Conservation (phyloP, 2,329 filamentous ascomycete species). For the Daldinia sp. region DNA sequence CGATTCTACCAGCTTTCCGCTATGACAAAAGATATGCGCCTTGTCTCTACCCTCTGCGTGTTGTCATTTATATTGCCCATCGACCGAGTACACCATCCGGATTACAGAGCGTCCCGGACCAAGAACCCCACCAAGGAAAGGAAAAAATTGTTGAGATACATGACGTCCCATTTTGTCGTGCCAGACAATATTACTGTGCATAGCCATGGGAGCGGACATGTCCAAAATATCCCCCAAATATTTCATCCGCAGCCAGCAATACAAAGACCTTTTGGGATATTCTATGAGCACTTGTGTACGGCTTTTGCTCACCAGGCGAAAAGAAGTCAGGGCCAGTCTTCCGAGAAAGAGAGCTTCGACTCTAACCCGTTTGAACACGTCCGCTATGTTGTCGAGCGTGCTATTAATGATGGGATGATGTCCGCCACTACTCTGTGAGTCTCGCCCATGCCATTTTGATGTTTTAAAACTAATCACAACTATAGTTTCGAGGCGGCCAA, state of each 20-base stretch:
- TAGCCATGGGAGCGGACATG: background rate
- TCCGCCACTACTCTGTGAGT: conserved; percentile 42
- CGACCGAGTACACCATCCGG: conserved; percentile 29
- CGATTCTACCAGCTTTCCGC: conserved; percentile 58
- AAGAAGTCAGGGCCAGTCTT: background rate
- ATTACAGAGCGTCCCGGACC: conserved; percentile 18
- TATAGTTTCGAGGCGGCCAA: conserved; percentile 40
- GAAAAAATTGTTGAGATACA: conserved; percentile 26
- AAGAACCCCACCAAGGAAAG: conserved; percentile 13
- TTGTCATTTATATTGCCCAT: conserved; percentile 31
- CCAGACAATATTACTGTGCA: conserved; percentile 33
- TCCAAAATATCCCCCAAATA: background rate
- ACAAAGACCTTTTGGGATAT: conserved; percentile 32
- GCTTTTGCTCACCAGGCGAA: background rate
- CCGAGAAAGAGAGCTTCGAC: conserved; percentile 3
- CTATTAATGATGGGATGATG: conserved; percentile 26
- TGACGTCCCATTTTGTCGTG: conserved; percentile 38
- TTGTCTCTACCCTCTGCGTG: conserved; percentile 51
- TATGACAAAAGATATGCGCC: conserved; percentile 53
- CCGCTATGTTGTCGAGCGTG: conserved; percentile 32
- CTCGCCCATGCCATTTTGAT: background rate
- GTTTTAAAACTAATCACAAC: conserved; percentile 21
- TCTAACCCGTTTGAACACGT: conserved; percentile 36
- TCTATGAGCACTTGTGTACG: conserved; percentile 37
- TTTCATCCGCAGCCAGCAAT: conserved; percentile 3